Evolutionary conservation across 2,329 filamentous ascomycete genomes (phyloP), one percentile per base, ranked within the genome.

Genomic region (Ophiocordyceps polyrhachis-furcata): DNA sequence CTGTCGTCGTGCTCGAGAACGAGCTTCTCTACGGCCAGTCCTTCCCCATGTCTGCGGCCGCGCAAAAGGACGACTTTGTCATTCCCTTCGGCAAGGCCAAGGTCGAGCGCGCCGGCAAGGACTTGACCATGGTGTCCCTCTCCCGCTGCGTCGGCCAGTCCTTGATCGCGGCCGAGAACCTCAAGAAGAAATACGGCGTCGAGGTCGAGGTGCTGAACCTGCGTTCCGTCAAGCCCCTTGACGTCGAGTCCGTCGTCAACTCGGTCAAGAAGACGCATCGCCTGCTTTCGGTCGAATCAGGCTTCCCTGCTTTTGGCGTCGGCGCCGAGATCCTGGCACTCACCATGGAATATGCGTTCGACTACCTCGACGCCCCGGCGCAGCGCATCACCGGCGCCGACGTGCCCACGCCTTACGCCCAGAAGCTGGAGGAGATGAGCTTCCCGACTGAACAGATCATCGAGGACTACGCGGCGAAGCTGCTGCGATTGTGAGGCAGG

Each of bases 191-290:
- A 63, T 95, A 96, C 66, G 91, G 91, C 49, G 79, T 96, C 48
- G 89, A 96, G 56, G 83, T 77, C 45, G 91, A 98, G 69, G 91
- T 98, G 51, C 83, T 98, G 74, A 98, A 98, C 74, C 79, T 98
- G 59, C 87, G 91, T 58, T 95, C 88, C 54, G 70, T 98, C 69
- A 98, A 96, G 75, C 91, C 91, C 40, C 76, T 98, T 53, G 91
- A 98, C 58, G 74, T 98, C 48, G 88, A 96, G 66, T 75, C 86
- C 53, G 96, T 98, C 58, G 73, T 96, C 65, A 87, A 93, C 65
- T 95, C 88, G 13, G 81, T 98, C 62, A 96, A 98, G 83, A 98
- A 98, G 81, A 98, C 91, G 17, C 82, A 84, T 62, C 83, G 82
- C 58, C 77, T 98, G 50, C 74, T 98, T 63, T 79, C 79, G 40